phyloP scores from a whole-genome alignment of 192 early-diverging fungal genomes.

The Mortierella antarctica region DNA sequence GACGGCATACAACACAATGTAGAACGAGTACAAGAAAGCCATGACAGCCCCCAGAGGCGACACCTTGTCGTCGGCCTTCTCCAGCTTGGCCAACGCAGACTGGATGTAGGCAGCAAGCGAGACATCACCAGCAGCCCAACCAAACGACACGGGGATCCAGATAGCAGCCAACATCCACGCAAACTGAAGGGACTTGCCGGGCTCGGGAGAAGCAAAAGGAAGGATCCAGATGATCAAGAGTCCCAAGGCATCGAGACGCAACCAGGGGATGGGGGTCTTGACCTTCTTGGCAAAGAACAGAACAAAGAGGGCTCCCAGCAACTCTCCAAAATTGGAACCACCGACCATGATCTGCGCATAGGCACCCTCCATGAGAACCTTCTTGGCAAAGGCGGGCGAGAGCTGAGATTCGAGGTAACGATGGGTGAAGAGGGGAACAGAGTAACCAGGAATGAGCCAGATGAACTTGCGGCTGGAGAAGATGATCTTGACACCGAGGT shows the following conservation, averaged over 20 bases:
- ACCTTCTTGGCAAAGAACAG: constrained; percentile 58
- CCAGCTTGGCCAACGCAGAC: constrained; percentile 47
- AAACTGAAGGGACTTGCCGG: constrained; percentile 20
- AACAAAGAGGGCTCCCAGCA: constrained; percentile 62
- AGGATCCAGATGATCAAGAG: constrained; percentile 54
- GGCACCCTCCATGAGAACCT: constrained; percentile 53
- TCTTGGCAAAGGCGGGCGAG: constrained; percentile 61
- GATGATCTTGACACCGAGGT: constrained; percentile 57
- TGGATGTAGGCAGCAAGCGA: constrained; percentile 65
- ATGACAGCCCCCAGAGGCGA: constrained; percentile 66
- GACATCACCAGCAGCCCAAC: constrained; percentile 71
- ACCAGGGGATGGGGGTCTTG: constrained; percentile 65
- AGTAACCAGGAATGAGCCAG: constrained; percentile 70
- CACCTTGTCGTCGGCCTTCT: constrained; percentile 46
- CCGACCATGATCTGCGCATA: constrained; percentile 62
- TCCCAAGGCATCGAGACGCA: constrained; percentile 63
- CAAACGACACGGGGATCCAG: constrained; percentile 62
- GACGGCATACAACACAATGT: constrained; percentile 61
- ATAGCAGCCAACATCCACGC: constrained; percentile 63
- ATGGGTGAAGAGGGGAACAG: constrained; percentile 64
- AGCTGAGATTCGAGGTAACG: constrained; percentile 66
- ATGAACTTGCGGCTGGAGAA: constrained; percentile 63
- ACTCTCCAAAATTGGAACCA: constrained; percentile 72
- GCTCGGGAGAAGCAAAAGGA: constrained; percentile 35
- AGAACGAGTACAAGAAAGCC: constrained; percentile 65